Percentiles rank a stretch among this genome's conserved stretches.
phyloP scores from a whole-genome alignment of 2,329 filamentous ascomycete species.

The Colletotrichum lini region DNA sequence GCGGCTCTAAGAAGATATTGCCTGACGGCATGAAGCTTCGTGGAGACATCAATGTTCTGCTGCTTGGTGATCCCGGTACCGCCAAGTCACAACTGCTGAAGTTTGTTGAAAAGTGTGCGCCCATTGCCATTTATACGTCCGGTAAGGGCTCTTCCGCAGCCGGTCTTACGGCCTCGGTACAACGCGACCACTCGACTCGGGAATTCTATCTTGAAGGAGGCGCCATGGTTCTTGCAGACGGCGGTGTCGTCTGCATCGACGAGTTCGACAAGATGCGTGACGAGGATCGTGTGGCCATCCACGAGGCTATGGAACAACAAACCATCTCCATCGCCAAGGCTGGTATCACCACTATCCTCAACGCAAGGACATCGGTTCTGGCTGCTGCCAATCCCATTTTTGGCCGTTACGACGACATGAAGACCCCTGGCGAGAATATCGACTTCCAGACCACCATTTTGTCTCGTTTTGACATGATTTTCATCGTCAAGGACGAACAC shows the following conservation, averaged over 20 bases:
- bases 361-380: conserved; percentile 93
- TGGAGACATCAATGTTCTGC: conserved; percentile 97
- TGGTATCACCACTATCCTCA: conserved; percentile 97
- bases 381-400: conserved; percentile 98
- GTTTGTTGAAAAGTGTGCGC: conserved; percentile 96
- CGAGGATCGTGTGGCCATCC: conserved; percentile 96
- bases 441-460: conserved; percentile 99
- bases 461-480: conserved; percentile 99
- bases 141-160: conserved; percentile 98
- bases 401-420: conserved; percentile 97
- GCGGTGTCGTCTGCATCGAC: conserved; percentile 97
- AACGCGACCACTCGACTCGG: conserved; percentile 89
- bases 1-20: conserved; percentile 96
- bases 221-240: conserved; percentile 97
- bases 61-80: conserved; percentile 97
- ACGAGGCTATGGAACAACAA: conserved; percentile 99
- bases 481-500: conserved; percentile 97
- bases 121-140: conserved; percentile 98
- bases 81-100: conserved; percentile 98
- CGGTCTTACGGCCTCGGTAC: conserved; percentile 96
- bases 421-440: conserved; percentile 97
- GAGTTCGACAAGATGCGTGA: conserved; percentile 99
- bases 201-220: conserved; percentile 99
- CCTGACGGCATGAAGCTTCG: conserved; percentile 97
- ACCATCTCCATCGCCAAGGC: conserved; percentile 99